Base-by-base conservation (phyloP, 129 eudicot genomes). In the Escallonia rubra region DNA sequence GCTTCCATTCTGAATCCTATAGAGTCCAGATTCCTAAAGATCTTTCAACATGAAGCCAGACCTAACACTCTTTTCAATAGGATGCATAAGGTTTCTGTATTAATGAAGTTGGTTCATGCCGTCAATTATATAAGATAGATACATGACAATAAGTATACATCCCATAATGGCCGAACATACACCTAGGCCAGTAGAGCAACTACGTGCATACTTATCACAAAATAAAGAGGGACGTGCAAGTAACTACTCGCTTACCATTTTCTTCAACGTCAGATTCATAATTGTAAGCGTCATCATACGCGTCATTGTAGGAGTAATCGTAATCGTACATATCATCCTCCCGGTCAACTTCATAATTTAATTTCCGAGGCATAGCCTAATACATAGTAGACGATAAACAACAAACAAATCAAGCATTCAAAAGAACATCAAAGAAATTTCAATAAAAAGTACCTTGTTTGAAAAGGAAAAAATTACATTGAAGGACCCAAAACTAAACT, bases 361-460 rank as follows among this genome's bases (percentile, higher is more conserved):
- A 80, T 83, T 92, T 92, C 41, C 88, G 96, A 73, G 98, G 92
- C 98, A 92, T 92, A 51, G 40, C 53, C 75, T 69, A 57, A 41
- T 41, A 63, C 42, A 79, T 61, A 10, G 10, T 4, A 40, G 43
- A 61, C 1, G 55, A 63, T 12, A 23, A 23, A 71, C 34, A 54
- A 11, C 23, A 12, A 54, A 11, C 38, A 13, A 54, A 54, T 54
- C 14, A 13, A 14, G 14, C 10, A 54, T 54, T 7, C 34, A 14
- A 23, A 23, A 23, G 34, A 23, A 23, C 34, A 0, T 23, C 0
- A 23, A 23, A 23, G 34, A 23, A 23, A 23, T 23, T 23, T 23
- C 34, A 23, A 23, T 23, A 23, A 23, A 23, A 23, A 23, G 34
- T 23, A 23, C 34, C 34, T 23, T 23, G 34, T 23, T 23, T 23